Conservation (phyloP, 805 yeast species). For the Candida nonsorbophila region DNA sequence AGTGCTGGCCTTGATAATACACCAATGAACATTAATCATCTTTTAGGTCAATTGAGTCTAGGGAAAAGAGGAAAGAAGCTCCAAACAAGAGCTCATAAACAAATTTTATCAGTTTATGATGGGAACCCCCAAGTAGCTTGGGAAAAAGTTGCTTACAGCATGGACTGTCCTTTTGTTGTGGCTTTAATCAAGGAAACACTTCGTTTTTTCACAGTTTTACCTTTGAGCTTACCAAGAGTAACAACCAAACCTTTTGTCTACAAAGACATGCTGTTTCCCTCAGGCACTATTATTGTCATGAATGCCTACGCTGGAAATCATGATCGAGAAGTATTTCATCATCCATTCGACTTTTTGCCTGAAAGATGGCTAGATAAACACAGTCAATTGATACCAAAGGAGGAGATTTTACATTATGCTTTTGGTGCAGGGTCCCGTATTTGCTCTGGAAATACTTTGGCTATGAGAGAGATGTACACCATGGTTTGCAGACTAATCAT, state of each 20-base stretch:
- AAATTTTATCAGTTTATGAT: slow-evolving; percentile 31
- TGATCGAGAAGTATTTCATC: slow-evolving; percentile 38
- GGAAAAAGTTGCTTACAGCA: slow-evolving; percentile 16
- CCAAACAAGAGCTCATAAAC: slow-evolving; percentile 40
- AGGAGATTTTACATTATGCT: slow-evolving; percentile 36
- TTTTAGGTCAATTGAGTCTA: slow-evolving; percentile 49
- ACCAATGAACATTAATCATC: slow-evolving; percentile 56
- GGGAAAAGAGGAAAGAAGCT: slow-evolving; percentile 23
- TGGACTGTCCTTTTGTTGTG: slow-evolving; percentile 42
- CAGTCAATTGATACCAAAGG: slow-evolving; percentile 9
- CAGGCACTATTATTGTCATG: slow-evolving; percentile 53
- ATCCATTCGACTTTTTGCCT: slow-evolving; percentile 48
- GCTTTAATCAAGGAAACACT: slow-evolving; percentile 63
- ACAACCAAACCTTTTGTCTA: slow-evolving; percentile 48
- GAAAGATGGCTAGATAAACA: slow-evolving; percentile 42
- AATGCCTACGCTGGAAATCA: slow-evolving; percentile 70
- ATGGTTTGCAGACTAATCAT: slow-evolving; percentile 49
- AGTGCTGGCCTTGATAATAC: slow-evolving; percentile 78
- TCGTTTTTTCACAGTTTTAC: slow-evolving; percentile 60
- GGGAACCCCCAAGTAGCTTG: slow-evolving; percentile 29
- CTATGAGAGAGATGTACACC: slow-evolving; percentile 60
- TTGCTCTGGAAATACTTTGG: slow-evolving; percentile 67
- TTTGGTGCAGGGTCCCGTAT: slow-evolving; percentile 70
- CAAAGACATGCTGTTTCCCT: slow-evolving; percentile 42
- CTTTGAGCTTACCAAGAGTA: slow-evolving; percentile 59